These are phyloP conservation scores for Penicillium sp. DNA, from an alignment of 2,329 filamentous ascomycete genomes.

Conservation along the genomic window DNA sequence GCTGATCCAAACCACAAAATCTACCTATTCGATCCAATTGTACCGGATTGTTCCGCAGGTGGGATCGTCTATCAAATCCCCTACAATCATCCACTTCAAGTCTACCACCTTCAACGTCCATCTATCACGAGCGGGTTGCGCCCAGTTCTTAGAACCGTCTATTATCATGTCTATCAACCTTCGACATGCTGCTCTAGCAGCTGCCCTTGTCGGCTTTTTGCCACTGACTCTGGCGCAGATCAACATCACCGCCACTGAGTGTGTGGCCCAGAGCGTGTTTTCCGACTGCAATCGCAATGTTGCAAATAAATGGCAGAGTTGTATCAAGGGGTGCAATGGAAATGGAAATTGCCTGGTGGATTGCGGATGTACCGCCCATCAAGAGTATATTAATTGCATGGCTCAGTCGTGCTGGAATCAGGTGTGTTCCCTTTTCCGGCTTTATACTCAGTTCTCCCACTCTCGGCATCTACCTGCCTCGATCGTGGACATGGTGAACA, in stretches of 20 bases:
- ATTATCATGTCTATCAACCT: constrained; percentile 12
- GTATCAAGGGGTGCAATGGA: constrained; percentile 16
- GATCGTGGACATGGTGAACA: no score
- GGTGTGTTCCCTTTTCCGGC: constrained; percentile 11
- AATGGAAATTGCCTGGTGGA: constrained; percentile 17
- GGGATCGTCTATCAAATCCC: no score
- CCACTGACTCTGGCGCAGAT: constrained; percentile 16
- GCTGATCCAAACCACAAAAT: no score
- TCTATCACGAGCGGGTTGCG: neutral
- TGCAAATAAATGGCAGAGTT: constrained; percentile 15
- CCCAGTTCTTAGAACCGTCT: neutral
- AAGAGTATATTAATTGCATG: constrained; percentile 34
- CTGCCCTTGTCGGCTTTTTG: constrained; percentile 10
- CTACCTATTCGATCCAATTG: no score
- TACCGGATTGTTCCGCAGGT: no score
- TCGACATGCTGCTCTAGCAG: constrained; percentile 8
- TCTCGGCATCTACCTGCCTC: neutral
- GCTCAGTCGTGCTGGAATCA: constrained; percentile 37
- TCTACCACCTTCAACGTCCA: no score
- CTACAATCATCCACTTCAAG: no score
- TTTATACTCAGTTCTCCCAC: neutral
- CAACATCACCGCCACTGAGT: constrained; percentile 19
- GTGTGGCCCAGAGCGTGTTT: constrained; percentile 16
- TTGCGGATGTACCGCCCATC: constrained; percentile 21
- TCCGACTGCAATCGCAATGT: constrained; percentile 19